Evolutionary conservation across 768 basidiomycete genomes (phyloP), one percentile per base, ranked within the genome.

Genomic region (Porphyrellus cyaneotinctus): DNA sequence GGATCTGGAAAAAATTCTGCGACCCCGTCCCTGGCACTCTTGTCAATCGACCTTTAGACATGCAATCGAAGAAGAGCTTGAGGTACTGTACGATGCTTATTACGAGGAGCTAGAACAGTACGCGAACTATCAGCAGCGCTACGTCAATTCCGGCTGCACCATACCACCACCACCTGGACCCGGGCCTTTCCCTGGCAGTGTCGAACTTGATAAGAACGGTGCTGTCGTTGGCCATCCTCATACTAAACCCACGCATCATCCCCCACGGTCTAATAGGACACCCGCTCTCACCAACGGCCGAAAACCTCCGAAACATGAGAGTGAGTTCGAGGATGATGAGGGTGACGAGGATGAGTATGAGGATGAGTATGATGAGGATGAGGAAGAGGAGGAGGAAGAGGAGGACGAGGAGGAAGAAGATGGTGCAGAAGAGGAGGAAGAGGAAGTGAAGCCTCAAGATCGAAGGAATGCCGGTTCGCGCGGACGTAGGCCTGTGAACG

Each of bases 71-170:
- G 91, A 95, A 77, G 97, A 99, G 80, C 88, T 99, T 73, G 93
- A 98, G 80, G 91, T 94, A 78, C 87, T 98, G 76, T 99, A 99
- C 83, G 95, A 97, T 82, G 94, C 95, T 78, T 99, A 98, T 83
- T 98, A 97, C 84, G 92, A 97, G 73, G 95, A 98, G 81, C 87
- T 99, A 79, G 92, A 97, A 81, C 87, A 89, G 78, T 98, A 98
- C 83, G 97, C 95, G 74, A 89, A 91, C 75, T 89, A 91, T 77
- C 92, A 95, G 81, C 90, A 93, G 82, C 91, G 86, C 74, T 94
- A 93, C 77, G 88, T 91, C 64, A 84, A 84, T 63, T 93, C 90
- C 59, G 88, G 91, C 64, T 88, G 92, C 57, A 89, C 85, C 36
- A 79, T 94, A 63, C 85, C 93, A 59, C 91, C 93, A 49, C 95